Conservation (phyloP, 1,284 basidiomycete genomes). For the Clitocybe nebularis region DNA sequence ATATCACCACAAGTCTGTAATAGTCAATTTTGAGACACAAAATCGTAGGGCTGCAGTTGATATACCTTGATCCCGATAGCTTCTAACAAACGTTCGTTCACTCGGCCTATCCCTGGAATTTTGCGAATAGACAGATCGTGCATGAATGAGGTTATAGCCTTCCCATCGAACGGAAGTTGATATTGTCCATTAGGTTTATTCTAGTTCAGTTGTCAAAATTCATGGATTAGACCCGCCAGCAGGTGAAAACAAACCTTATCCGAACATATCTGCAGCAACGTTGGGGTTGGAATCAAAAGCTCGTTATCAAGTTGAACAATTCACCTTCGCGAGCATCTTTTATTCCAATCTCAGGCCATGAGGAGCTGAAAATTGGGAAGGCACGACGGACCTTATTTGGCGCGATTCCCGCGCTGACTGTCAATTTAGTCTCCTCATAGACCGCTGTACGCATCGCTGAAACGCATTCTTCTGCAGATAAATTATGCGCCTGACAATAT, state of each 20-base stretch:
- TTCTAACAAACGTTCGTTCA: slow-evolving; percentile 82
- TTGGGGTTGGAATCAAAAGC: background rate
- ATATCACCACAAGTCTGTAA: slow-evolving; percentile 84
- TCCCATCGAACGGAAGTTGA: slow-evolving; percentile 63
- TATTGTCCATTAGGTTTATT: slow-evolving; percentile 96
- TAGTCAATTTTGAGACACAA: slow-evolving; percentile 3
- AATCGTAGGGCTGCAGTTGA: slow-evolving; percentile 1
- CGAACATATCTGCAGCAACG: slow-evolving; percentile 75
- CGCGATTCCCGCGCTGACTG: slow-evolving; percentile 92
- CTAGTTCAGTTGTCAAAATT: slow-evolving; percentile 40
- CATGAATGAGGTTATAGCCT: slow-evolving; percentile 73
- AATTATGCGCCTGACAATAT: slow-evolving; percentile 65
- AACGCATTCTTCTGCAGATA: slow-evolving; percentile 75
- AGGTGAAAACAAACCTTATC: slow-evolving; percentile 57
- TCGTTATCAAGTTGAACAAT: slow-evolving; percentile 7
- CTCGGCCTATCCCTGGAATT: slow-evolving; percentile 84
- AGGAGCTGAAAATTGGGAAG: slow-evolving; percentile 12
- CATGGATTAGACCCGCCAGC: too few relatives aligned
- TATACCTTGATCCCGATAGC: slow-evolving; percentile 80
- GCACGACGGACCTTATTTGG: slow-evolving; percentile 65
- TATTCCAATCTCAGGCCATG: too few relatives aligned
- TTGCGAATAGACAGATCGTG: slow-evolving; percentile 72
- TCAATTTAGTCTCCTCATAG: slow-evolving; percentile 74
- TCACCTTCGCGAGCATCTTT: slow-evolving; percentile 77
- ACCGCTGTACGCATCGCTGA: slow-evolving; percentile 72